Evolutionary conservation across 1,284 basidiomycete species (phyloP).

Genomic region (Takashimella koratensis): DNA sequence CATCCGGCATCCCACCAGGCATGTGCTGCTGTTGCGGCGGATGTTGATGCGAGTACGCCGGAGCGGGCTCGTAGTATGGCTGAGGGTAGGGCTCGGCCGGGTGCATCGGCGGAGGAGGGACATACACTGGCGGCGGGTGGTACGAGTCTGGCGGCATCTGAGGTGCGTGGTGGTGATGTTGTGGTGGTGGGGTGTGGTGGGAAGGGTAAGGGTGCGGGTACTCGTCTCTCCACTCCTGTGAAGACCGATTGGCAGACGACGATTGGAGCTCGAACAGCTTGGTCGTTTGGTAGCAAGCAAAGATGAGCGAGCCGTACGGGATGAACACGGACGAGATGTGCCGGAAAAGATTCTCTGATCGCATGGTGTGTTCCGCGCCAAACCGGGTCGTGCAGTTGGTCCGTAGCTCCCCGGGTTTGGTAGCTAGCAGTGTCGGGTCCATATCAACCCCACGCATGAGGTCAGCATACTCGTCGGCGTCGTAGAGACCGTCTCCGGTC

Average conservation of each 20-base stretch:
- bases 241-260: background rate
- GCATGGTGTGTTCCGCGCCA: conserved; percentile 69
- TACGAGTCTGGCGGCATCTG: background rate
- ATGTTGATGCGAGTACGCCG: background rate
- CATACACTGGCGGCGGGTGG: background rate
- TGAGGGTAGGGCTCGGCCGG: background rate
- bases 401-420: conserved; percentile 61
- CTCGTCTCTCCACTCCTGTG: background rate
- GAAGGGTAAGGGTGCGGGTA: background rate
- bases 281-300: conserved; percentile 51
- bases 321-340: conserved; percentile 87
- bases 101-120: background rate
- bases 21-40: background rate
- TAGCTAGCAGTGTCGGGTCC: conserved; percentile 51
- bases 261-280: conserved; percentile 66
- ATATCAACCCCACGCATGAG: conserved; percentile 76
- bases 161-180: background rate
- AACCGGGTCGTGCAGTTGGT: conserved; percentile 92
- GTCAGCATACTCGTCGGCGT: conserved; percentile 74
- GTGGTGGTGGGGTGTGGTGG: conserved; percentile 7
- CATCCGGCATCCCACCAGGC: conserved; percentile 4
- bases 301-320: conserved; percentile 71
- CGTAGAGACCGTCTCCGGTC: conserved; percentile 58
- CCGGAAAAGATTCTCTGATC: conserved; percentile 56
- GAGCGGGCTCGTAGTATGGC: background rate